Conservation (phyloP, 495 filamentous ascomycete genomes). For the Hypomontagnella submonticulosa region DNA sequence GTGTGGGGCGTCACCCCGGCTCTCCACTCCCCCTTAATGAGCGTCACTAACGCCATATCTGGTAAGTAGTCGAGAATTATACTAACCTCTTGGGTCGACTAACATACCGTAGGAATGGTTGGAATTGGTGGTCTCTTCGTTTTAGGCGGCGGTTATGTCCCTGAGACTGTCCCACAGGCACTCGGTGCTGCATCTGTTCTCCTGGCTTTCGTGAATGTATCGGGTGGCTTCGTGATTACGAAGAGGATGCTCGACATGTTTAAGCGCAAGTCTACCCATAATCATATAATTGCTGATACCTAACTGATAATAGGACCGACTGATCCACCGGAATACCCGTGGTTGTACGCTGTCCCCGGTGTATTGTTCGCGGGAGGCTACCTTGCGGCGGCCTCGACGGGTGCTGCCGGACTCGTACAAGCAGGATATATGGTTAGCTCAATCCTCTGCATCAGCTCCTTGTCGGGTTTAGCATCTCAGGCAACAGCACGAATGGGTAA, state of each 20-base stretch:
- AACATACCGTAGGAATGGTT: conserved; percentile 67
- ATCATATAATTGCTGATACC: not conserved
- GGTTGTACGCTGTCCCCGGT: conserved; percentile 81
- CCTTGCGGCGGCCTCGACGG: conserved; percentile 77
- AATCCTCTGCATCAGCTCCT: conserved; percentile 77
- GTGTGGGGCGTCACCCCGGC: conserved; percentile 83
- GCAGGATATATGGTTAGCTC: conserved; percentile 84
- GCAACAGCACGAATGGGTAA: conserved; percentile 82
- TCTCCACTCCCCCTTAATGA: conserved; percentile 85
- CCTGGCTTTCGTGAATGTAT: conserved; percentile 83
- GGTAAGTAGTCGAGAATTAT: conserved; percentile 49
- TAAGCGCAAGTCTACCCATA: conserved; percentile 59
- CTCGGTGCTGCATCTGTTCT: conserved; percentile 82
- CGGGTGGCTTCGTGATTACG: conserved; percentile 84
- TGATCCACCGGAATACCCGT: conserved; percentile 84
- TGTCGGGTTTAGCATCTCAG: conserved; percentile 79
- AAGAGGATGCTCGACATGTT: conserved; percentile 96
- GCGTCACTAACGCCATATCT: conserved; percentile 87
- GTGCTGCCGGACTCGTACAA: conserved; percentile 81
- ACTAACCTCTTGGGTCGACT: conserved; percentile 36
- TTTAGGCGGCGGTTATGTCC: conserved; percentile 77
- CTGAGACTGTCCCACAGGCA: conserved; percentile 77
- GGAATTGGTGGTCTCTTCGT: conserved; percentile 85
- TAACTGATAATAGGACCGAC: conserved; percentile 64
- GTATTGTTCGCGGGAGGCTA: conserved; percentile 80